Evolutionary conservation across 2,329 filamentous ascomycete genomes (phyloP), one percentile per base, ranked within the genome.

Genomic region (Mollisiaceae sp.): DNA sequence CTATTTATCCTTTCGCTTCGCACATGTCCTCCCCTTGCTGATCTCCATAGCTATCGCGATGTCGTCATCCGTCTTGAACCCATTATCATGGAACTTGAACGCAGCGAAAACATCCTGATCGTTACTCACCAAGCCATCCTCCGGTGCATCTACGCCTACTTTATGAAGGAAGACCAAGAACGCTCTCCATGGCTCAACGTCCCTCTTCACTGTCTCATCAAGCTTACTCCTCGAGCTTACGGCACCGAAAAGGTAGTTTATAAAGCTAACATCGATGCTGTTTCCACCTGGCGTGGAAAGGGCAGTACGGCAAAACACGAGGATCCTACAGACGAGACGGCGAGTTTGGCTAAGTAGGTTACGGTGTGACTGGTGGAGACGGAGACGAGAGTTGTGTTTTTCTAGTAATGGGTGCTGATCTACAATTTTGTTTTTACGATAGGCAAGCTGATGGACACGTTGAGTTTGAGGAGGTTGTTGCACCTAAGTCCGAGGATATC

Each of bases 71-170:
- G 95, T 0, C 88, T 99, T 0, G 95, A 99, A 77, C 95, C 95
- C 68, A 99, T 99, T 79, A 99, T 99, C 80, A 99, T 99, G 95
- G 95, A 99, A 78, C 84, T 99, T 60, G 95, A 99, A 79, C 88
- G 95, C 68, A 93, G 90, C 72, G 95, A 98, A 79, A 96, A 99
- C 76, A 97, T 99, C 71, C 88, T 99, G 67, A 98, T 99, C 72
- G 93, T 99, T 67, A 98, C 95, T 3, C 95, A 99, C 78, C 95
- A 99, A 80, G 95, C 95, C 15, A 94, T 99, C 39, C 83, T 99
- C 68, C 89, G 95, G 66, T 99, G 95, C 82, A 97, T 99, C 74
- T 99, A 98, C 76, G 93, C 95, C 36, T 99, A 99, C 79, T 99
- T 98, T 78, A 97, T 97, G 91, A 97, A 98, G 75, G 93, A 95